Base-by-base conservation (phyloP, 495 filamentous ascomycete species). In the Podospora appendiculata region DNA sequence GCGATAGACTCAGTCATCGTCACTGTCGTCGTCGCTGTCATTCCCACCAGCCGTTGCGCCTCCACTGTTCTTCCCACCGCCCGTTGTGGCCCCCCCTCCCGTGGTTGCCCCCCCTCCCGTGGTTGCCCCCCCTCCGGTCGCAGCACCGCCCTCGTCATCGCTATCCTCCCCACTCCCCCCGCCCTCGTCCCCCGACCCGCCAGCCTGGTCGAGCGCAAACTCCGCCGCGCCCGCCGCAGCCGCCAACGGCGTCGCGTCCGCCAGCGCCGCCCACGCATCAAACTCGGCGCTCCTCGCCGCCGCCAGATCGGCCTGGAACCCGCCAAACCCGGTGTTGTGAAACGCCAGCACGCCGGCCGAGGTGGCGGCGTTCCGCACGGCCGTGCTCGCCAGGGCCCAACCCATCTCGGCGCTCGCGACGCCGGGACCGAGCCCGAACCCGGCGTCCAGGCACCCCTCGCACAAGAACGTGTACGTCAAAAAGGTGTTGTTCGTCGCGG, bases 301-400 rank as follows among this genome's bases (percentile, higher is more conserved):
- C 1, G 53, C 57, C 0, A 68, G 56, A 9, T 64, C 52, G 45
- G 67, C 62, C 42, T 58, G 54, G 35, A 66, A 70, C 36, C 56
- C 57, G 38, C 70, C 69, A 35, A 63, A 70, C 32, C 69, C 69
- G 14, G 47, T 53, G 18, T 66, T 61, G 49, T 70, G 69, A 53
- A 67, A 69, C 12, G 17, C 51, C 33, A 62, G 41, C 8, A 58
- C 50, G 4, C 34, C 57, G 10, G 42, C 51, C 5, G 54, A 33
- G 18, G 34, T 45, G 3, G 12, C 54, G 4, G 45, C 38, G 40
- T 56, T 58, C 4, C 50, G 6, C 5, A 63, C 55, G 3, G 54
- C 51, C 9, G 16, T 40, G 19, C 47, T 51, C n/a, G 50, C 52
- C 14, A 62, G 44, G 4, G 53, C 60, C 60, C 57, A 62, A 4